Base-by-base conservation (phyloP, 192 early-diverging fungal species). In the Haplosporangium gracile region DNA sequence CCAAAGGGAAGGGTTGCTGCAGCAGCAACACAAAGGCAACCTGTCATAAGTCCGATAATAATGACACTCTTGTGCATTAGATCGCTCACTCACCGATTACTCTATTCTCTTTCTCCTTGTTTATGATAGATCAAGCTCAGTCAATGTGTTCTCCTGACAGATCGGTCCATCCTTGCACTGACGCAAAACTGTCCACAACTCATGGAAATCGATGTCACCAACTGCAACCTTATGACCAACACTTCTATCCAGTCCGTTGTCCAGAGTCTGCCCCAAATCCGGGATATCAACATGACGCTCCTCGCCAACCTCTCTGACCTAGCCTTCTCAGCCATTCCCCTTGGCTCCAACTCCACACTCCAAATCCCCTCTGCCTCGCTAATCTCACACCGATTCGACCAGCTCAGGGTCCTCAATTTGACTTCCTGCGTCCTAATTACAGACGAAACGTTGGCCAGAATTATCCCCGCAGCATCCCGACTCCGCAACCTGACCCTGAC, bases 131-230 rank as follows among this genome's bases (percentile, higher is more conserved):
- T 93, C 70, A 93, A 92, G 76, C 79, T 93, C 32, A 92, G 85
- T 76, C 87, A 89, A 70, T 93, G 91, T 75, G 76, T 78, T 5
- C 82, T 88, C 22, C 68, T 93, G 53, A 92, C 91, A 36, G 90
- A 92, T 32, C 69, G 76, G 32, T 89, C 90, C 40, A 83, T 90
- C 15, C 49, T 91, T 32, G 77, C 89, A 29, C 88, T 93, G n/a
- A 91, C 90, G 29, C 72, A 68, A 16, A 69, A 90, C 71, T 93
- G 92, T 74, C 87, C 88, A 15, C 85, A 88, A 9, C 79, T 93
- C 32, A 79, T 93, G 72, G 92, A 93, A 71, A 87, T 93, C 18
- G 92, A 93, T 75, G 70, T 93, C 38, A 90, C 88, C 47, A 89
- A 90, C 53, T 93, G 92, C 76, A 70, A 69, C 24, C 81, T 85